Conservation (phyloP, 345 rosid species). For the Euphorbia lathyris region DNA sequence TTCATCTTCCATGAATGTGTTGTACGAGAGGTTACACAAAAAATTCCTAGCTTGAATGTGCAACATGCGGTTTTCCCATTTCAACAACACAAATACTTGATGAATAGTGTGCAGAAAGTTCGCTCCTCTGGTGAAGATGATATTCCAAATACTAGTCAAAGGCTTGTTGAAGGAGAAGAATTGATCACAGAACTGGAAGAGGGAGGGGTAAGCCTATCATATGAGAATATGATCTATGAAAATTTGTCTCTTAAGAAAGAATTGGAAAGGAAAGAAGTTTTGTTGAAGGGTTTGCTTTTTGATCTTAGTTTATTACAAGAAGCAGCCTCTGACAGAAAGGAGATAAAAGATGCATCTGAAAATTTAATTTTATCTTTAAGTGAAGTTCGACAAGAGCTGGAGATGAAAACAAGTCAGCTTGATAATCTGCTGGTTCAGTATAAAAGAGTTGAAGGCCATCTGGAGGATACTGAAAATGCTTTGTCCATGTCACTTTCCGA, state of each 20-base stretch:
- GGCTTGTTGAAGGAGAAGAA: conserved; percentile 24
- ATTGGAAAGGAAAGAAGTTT: conserved; percentile 69
- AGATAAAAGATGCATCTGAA: conserved; percentile 70
- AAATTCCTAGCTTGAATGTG: conserved; percentile 28
- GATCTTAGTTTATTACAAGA: conserved; percentile 89
- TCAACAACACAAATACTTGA: conserved; percentile 25
- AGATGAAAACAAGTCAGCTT: conserved; percentile 58
- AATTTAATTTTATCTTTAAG: conserved; percentile 44
- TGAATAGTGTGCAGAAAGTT: conserved; percentile 14
- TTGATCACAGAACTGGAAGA: conserved; percentile 28
- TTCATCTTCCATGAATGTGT: conserved; percentile 50
- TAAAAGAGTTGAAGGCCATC: conserved; percentile 46
- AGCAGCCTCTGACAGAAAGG: conserved; percentile 66
- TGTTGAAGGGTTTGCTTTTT: conserved; percentile 81
- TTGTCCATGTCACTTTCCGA: conserved; percentile 44
- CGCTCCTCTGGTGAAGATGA: conserved; percentile 20
- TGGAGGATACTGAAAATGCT: conserved; percentile 52
- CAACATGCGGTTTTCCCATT: conserved; percentile 19
- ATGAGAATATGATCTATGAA: conserved; percentile 37
- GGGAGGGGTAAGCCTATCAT: conserved; percentile 27
- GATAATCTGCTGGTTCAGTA: conserved; percentile 52
- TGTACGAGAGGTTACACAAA: conserved; percentile 36
- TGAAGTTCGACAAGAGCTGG: conserved; percentile 56
- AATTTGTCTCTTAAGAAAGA: conserved; percentile 60
- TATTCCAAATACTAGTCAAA: conserved; percentile 16